A percentile compares a stretch with the other conserved stretches of the same genome.
These are phyloP conservation scores for Volvox africanus DNA, from an alignment of 139 green algal species.

Conservation along the genomic window DNA sequence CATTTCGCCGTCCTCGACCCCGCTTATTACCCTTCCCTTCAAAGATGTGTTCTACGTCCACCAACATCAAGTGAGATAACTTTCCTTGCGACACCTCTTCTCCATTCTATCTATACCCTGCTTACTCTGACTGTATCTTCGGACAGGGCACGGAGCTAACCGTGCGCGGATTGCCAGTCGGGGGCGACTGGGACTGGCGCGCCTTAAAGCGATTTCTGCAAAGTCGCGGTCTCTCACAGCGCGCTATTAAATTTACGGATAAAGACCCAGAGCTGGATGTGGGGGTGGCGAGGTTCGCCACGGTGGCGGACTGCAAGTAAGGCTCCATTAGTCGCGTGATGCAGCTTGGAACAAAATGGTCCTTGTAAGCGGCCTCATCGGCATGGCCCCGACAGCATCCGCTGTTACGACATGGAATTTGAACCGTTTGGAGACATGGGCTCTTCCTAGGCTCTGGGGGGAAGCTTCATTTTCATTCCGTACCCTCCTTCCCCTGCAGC, in stretches of 20 bases:
- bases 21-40: no score
- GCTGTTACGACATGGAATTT: no score
- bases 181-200: constrained; percentile 33
- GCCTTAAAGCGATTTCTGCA: constrained; percentile 27
- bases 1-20: no score
- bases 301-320: constrained; percentile 16
- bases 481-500: background rate
- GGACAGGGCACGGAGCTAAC: constrained; percentile 22
- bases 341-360: no score
- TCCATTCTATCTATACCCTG: background rate
- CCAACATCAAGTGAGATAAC: no score
- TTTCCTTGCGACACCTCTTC: no score
- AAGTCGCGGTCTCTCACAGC: background rate
- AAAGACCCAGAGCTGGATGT: constrained; percentile 9
- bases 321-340: background rate
- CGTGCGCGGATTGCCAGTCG: constrained; percentile 6
- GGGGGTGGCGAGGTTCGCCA: constrained; percentile 12
- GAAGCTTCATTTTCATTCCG: no score
- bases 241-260: background rate
- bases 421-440: no score
- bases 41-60: no score
- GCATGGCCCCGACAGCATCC: no score
- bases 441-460: no score
- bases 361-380: no score
- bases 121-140: background rate